Evolutionary conservation across 2,329 filamentous ascomycete genomes (phyloP), one percentile per base, ranked within the genome.

Genomic region (Hymenoscyphus scutula): DNA sequence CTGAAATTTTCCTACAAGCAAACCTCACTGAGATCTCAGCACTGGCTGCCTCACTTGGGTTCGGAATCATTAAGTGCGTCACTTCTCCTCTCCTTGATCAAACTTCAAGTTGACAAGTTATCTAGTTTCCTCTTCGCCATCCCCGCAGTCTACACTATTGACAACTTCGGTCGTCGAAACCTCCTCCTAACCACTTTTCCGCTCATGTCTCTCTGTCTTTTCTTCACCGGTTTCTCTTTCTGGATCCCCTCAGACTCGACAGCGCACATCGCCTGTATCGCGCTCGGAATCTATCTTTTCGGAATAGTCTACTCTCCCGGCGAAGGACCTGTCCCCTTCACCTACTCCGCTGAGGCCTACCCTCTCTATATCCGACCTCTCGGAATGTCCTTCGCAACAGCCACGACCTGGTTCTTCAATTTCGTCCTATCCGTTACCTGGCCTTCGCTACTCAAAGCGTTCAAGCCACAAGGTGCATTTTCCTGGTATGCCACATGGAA

Each of bases 131-230:
- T 89, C 38, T 88, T 88, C 65, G 85, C 86, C 0, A 77, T 87
- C 13, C 84, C 84, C 0, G 85, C 85, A 3, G 76, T 89, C 55
- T 87, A 84, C 71, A 88, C 85, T 5, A 89, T 89, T 65, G 87
- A 90, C 70, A 88, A 82, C 0, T 89, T 87, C 63, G 88, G 87
- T 6, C 82, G 88, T 3, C 60, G 60, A 19, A 62, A 69, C 81
- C 60, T 62, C 23, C 60, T 62, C 19, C 55, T 62, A 2, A 62
- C 60, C 5, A 62, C 60, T 17, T 62, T 62, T 32, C 60, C 60
- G 7, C 23, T 62, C 11, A 62, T 62, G 60, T n/a, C 60, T 4
- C 60, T 62, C 29, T 78, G 77, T 51, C 74, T 83, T 38, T 76
- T 83, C 66, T 81, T 81, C 62, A 82, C 80, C 0, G 81, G 81